Evolutionary conservation across 257 asterid species (phyloP).

Genomic region (Sherardia arvensis): DNA sequence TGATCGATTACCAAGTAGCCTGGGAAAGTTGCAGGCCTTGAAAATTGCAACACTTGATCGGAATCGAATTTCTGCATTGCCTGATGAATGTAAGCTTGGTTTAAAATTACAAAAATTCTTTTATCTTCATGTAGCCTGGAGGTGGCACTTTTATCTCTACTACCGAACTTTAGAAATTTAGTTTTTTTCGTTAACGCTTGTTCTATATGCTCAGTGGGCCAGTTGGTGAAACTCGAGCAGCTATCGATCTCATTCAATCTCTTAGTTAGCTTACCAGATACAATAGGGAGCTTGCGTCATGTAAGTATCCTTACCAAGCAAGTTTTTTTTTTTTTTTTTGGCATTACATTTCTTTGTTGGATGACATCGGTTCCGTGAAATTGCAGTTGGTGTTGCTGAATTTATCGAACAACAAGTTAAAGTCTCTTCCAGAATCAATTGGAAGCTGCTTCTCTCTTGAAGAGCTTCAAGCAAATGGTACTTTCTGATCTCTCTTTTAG

Average conservation of each 20-base stretch:
- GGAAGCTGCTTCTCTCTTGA: slow-evolving; percentile 95
- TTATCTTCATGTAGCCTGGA: slow-evolving; percentile 7
- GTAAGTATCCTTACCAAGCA: slow-evolving; percentile 37
- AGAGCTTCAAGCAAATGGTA: slow-evolving; percentile 97
- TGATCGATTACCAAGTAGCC: slow-evolving; percentile 68
- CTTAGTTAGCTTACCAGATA: slow-evolving; percentile 65
- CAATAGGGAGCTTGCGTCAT: slow-evolving; percentile 97
- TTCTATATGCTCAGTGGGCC: slow-evolving; percentile 67
- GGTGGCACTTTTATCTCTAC: not conserved
- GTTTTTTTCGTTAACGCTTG: not conserved
- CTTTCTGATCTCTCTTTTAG: slow-evolving; percentile 13
- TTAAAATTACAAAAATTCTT: slow-evolving; percentile 10
- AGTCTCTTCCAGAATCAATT: slow-evolving; percentile 79
- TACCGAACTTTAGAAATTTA: not conserved
- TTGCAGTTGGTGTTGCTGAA: slow-evolving; percentile 84
- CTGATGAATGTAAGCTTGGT: slow-evolving; percentile 74
- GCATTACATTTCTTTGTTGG: not conserved
- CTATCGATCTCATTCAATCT: slow-evolving; percentile 65
- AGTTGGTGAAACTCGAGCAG: slow-evolving; percentile 88
- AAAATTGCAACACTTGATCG: slow-evolving; percentile 79
- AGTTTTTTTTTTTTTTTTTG: not conserved
- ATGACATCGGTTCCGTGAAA: slow-evolving; percentile 4
- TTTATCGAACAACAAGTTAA: slow-evolving; percentile 77
- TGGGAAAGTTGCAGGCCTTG: slow-evolving; percentile 84
- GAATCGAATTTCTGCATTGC: slow-evolving; percentile 66